A percentile compares a stretch with the other conserved stretches of the same genome.
Conservation (phyloP, 116 monocot genomes). For the Posidonia oceanica region DNA sequence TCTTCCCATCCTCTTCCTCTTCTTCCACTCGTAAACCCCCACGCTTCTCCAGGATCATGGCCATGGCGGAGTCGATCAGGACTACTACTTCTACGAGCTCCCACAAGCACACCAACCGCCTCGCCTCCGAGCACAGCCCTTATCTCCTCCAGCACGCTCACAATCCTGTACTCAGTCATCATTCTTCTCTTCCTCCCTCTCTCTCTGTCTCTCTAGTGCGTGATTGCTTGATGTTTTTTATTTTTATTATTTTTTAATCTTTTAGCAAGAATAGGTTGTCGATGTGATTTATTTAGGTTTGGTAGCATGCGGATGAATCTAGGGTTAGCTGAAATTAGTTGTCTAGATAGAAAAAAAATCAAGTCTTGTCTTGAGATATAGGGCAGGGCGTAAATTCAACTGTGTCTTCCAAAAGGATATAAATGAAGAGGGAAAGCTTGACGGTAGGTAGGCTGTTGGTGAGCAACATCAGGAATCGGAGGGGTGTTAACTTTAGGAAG, state of each 20-base stretch:
- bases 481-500: too few species aligned
- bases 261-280: neutral
- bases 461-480: too few species aligned
- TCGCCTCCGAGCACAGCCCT: constrained; percentile 85
- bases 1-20: neutral
- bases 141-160: constrained; percentile 96
- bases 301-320: too few species aligned
- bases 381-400: too few species aligned
- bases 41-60: constrained; percentile 8
- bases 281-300: too few species aligned
- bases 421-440: too few species aligned
- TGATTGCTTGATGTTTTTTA: neutral
- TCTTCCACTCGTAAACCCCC: too few species aligned
- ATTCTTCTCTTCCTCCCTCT: neutral
- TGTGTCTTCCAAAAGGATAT: too few species aligned
- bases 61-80: constrained; percentile 42
- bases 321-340: too few species aligned
- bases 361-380: too few species aligned
- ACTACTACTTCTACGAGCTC: constrained; percentile 1
- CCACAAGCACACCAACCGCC: constrained; percentile 57
- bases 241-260: neutral
- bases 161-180: constrained; percentile 47
- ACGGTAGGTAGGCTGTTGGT: too few species aligned
- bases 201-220: neutral
- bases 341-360: too few species aligned